Conservation (phyloP, 192 early-diverging fungal species). For the Helicostylum pulchrum region DNA sequence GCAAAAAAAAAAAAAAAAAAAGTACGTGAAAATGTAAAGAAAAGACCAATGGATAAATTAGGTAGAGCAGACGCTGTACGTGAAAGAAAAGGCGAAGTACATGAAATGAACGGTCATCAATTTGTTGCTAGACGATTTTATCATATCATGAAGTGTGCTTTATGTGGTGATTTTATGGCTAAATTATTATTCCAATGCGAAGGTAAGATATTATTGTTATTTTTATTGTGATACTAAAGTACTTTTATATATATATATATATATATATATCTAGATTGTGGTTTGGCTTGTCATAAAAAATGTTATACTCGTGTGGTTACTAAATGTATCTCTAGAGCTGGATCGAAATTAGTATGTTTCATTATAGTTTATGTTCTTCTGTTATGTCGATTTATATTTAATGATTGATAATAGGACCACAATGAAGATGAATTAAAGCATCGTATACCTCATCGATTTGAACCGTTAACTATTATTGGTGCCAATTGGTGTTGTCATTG, state of each 20-base stretch:
- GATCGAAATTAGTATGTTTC: slow-evolving; percentile 45
- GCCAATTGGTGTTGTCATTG: slow-evolving; percentile 98
- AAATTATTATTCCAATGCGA: slow-evolving; percentile 91
- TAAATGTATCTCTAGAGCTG: slow-evolving; percentile 76
- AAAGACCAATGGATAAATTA: slow-evolving; percentile 49
- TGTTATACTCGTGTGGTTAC: slow-evolving; percentile 80
- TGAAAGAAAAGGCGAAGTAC: slow-evolving; percentile 75
- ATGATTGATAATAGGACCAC: slow-evolving; percentile 35
- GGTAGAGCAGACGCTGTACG: slow-evolving; percentile 78
- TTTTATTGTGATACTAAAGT: neutral
- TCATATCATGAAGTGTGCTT: slow-evolving; percentile 95
- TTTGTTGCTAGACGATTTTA: slow-evolving; percentile 87
- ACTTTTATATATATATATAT: neutral
- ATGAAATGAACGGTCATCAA: slow-evolving; percentile 88
- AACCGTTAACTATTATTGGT: slow-evolving; percentile 72
- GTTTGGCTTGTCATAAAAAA: slow-evolving; percentile 89
- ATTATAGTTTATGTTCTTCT: neutral
- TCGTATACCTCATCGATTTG: slow-evolving; percentile 95
- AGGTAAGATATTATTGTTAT: slow-evolving; percentile 39
- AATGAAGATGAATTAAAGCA: slow-evolving; percentile 75
- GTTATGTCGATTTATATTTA: neutral
- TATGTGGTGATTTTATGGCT: slow-evolving; percentile 90
- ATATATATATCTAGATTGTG: slow-evolving; percentile 63
- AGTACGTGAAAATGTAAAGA: slow-evolving; percentile 33
- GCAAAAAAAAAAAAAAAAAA: too few species aligned